These are phyloP conservation scores for Xerocomus amazonicus DNA, from an alignment of 1,284 basidiomycete genomes.

Conservation along the genomic window DNA sequence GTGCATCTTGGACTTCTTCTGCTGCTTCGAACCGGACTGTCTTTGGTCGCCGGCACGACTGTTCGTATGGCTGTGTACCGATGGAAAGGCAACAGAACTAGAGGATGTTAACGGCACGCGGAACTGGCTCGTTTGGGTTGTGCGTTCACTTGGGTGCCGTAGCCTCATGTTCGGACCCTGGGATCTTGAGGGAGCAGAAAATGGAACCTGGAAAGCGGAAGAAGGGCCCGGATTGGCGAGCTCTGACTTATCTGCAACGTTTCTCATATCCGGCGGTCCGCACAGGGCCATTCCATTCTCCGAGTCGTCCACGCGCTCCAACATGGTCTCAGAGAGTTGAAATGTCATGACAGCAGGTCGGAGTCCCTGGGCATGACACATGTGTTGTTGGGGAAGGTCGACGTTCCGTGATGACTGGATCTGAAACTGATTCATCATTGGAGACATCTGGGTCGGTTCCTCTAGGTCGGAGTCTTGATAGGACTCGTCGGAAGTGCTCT, in stretches of 20 bases:
- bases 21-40: slow-evolving; percentile 8
- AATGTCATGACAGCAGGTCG: slow-evolving; percentile 32
- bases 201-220: slow-evolving; percentile 1
- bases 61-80: slow-evolving; percentile 7
- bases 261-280: slow-evolving; percentile 16
- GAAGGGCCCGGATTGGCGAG: slow-evolving; percentile 7
- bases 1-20: slow-evolving; percentile 51
- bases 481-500: slow-evolving; percentile 34
- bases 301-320: slow-evolving; percentile 30
- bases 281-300: slow-evolving; percentile 24
- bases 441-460: slow-evolving; percentile 29
- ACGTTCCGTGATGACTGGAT: slow-evolving; percentile 18
- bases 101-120: slow-evolving; percentile 11
- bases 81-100: slow-evolving; percentile 5
- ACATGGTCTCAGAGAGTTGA: slow-evolving; percentile 24
- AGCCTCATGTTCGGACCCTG: slow-evolving; percentile 31
- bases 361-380: slow-evolving; percentile 14
- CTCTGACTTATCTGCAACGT: slow-evolving; percentile 15
- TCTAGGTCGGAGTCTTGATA: slow-evolving; percentile 32
- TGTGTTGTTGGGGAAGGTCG: slow-evolving; percentile 5
- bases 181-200: slow-evolving; percentile 4
- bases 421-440: slow-evolving; percentile 34
- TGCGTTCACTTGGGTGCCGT: slow-evolving; percentile 17
- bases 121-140: slow-evolving; percentile 11
- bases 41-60: slow-evolving; percentile 10